Conservation (phyloP, 805 yeast genomes). For the Maudiozyma saulgeensis region DNA sequence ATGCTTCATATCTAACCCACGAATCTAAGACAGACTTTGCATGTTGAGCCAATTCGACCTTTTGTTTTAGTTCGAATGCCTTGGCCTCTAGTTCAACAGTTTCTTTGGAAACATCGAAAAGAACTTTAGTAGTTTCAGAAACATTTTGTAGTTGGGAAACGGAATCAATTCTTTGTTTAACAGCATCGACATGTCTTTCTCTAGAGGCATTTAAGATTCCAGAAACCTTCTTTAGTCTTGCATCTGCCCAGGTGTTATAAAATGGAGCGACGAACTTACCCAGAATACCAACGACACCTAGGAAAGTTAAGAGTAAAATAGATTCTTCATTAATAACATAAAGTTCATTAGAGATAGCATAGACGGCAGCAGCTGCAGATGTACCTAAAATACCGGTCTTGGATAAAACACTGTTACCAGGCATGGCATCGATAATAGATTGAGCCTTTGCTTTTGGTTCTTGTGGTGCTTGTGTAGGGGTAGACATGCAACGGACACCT, state of each 20-base stretch:
- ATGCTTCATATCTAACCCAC: slow-evolving; percentile 97
- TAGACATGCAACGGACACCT: slow-evolving; percentile 56
- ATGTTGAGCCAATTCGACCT: slow-evolving; percentile 76
- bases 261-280: slow-evolving; percentile 89
- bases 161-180: slow-evolving; percentile 79
- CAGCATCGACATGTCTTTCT: slow-evolving; percentile 83
- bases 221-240: slow-evolving; percentile 71
- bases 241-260: slow-evolving; percentile 89
- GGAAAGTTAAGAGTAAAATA: slow-evolving; percentile 70
- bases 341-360: slow-evolving; percentile 88
- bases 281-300: slow-evolving; percentile 61
- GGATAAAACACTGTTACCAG: slow-evolving; percentile 79
- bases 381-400: slow-evolving; percentile 96
- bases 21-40: slow-evolving; percentile 95
- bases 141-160: slow-evolving; percentile 88
- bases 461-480: slow-evolving; percentile 56
- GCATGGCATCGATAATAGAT: slow-evolving; percentile 82
- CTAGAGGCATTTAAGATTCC: slow-evolving; percentile 80
- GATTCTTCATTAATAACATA: slow-evolving; percentile 93
- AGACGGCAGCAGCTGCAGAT: slow-evolving; percentile 85
- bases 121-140: slow-evolving; percentile 79
- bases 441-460: slow-evolving; percentile 90
- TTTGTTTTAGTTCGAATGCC: slow-evolving; percentile 87
- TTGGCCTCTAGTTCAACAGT: slow-evolving; percentile 93
- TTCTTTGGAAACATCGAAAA: slow-evolving; percentile 91